These are phyloP conservation scores for Zygosaccharomyces siamensis DNA, from an alignment of 805 yeast species.

Conservation along the genomic window DNA sequence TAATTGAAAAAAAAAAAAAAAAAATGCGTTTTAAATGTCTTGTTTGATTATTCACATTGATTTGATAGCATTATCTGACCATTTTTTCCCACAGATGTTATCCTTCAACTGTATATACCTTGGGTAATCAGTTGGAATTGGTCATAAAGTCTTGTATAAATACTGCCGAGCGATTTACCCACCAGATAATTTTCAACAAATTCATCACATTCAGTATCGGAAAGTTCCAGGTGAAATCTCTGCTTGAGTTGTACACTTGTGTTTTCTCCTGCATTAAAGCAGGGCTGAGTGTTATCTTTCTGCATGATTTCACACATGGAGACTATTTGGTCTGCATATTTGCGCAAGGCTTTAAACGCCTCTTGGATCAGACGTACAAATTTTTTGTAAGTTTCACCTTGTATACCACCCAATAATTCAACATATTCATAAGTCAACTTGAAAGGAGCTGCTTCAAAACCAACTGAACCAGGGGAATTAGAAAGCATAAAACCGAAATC, in stretches of 20 bases:
- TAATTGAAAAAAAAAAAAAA: too few relatives aligned
- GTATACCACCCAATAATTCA: conserved; percentile 78
- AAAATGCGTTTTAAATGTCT: background rate
- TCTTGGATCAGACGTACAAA: conserved; percentile 62
- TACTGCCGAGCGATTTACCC: conserved; percentile 77
- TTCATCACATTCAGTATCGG: conserved; percentile 57
- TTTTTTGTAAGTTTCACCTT: conserved; percentile 52
- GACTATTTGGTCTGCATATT: conserved; percentile 67
- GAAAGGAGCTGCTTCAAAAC: conserved; percentile 97
- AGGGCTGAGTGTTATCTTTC: conserved; percentile 82
- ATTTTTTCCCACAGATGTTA: background rate
- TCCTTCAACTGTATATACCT: conserved; percentile 70
- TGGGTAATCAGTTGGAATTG: conserved; percentile 93
- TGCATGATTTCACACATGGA: conserved; percentile 92
- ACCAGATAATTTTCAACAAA: conserved; percentile 77
- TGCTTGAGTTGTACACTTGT: conserved; percentile 76
- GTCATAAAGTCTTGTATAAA: conserved; percentile 88
- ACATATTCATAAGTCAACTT: conserved; percentile 86
- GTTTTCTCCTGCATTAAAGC: conserved; percentile 82
- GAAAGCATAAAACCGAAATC: conserved; percentile 93
- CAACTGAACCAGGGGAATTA: conserved; percentile 94
- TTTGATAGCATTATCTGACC: too few relatives aligned
- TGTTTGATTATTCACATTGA: too few relatives aligned
- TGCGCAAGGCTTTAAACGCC: conserved; percentile 70
- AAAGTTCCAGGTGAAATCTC: conserved; percentile 71